A percentile compares a stretch with the other conserved stretches of the same genome.
These are phyloP conservation scores for Cystobasidium ongulense DNA, from an alignment of 768 basidiomycete species.

Conservation along the genomic window DNA sequence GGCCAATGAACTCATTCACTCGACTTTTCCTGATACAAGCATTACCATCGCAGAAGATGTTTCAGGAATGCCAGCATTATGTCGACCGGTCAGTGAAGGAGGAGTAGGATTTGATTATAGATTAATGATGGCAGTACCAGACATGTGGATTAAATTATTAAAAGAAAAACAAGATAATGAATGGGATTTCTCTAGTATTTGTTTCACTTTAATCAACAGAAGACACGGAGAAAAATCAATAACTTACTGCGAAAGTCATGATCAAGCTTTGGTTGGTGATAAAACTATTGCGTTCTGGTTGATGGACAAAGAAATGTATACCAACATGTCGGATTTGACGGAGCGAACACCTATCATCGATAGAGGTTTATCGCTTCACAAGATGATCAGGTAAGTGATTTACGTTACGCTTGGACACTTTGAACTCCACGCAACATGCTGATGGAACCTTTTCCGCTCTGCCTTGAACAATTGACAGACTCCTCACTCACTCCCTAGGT, in stretches of 20 bases:
- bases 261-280: conserved; percentile 96
- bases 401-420: no score
- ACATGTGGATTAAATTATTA: conserved; percentile 99
- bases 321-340: conserved; percentile 82
- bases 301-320: conserved; percentile 99
- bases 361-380: conserved; percentile 85
- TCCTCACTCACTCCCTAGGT: conserved; percentile 82
- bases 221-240: conserved; percentile 83
- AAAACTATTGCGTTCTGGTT: conserved; percentile 99
- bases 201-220: conserved; percentile 80
- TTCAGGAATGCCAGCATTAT: conserved; percentile 94
- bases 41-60: conserved; percentile 98
- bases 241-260: conserved; percentile 89
- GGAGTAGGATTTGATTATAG: conserved; percentile 98
- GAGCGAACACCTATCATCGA: conserved; percentile 75
- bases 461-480: conserved; percentile 48
- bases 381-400: conserved; percentile 76
- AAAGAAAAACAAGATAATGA: conserved; percentile 79
- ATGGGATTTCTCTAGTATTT: conserved; percentile 81
- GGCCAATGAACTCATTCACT: conserved; percentile 87
- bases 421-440: background rate
- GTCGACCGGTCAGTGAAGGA: conserved; percentile 66
- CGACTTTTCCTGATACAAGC: conserved; percentile 60
- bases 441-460: background rate
- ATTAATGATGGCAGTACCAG: conserved; percentile 94